Base-by-base conservation (phyloP, 2,329 filamentous ascomycete genomes). In the Aspergillus ochraceus region DNA sequence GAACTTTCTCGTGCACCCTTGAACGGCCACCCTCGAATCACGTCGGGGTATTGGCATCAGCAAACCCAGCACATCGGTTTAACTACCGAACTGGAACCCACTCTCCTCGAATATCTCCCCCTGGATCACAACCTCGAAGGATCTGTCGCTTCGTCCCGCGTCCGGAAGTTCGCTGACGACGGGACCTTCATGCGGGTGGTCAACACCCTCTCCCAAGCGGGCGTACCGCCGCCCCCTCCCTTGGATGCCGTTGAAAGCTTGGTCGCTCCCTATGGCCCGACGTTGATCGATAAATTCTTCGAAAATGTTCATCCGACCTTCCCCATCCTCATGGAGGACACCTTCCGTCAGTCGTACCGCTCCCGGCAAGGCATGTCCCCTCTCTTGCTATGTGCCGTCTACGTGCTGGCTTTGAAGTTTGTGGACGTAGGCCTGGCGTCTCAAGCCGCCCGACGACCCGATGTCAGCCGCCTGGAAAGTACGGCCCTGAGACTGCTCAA, bases 391-490 rank as follows among this genome's bases (percentile, higher is more conserved):
- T 71, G 76, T 2, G 71, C 77, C 1, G 75, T 79, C n/a, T 81
- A 96, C 70, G 86, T 96, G 24, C 80, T 97, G 24, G 91, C 92
- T 9, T 84, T 96, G 69, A 92, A 94, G 74, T 96, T 92, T 88
- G 95, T 92, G 88, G 87, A 91, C 54, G 84, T 90, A 62, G 89
- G 88, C 63, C 84, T 87, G 19, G 85, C 87, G 22, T 82, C 94
- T 24, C 84, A 86, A 45, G 79, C 81, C 20, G 79, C 85, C 24
- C 85, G 86, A 22, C 86, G 86, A 60, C 92, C 92, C 0, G 87
- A 96, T 74, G 83, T 90, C n/a, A 80, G 81, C 45, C 86, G 88
- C 59, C 79, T 96, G 22, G 92, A 96, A 75, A 83, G 85, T 60
- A 83, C 95, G 49, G 88, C 92, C 49, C 85, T 88, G 68, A 85